Evolutionary conservation across 495 filamentous ascomycete species (phyloP).

Genomic region (Neurospora sp.): DNA sequence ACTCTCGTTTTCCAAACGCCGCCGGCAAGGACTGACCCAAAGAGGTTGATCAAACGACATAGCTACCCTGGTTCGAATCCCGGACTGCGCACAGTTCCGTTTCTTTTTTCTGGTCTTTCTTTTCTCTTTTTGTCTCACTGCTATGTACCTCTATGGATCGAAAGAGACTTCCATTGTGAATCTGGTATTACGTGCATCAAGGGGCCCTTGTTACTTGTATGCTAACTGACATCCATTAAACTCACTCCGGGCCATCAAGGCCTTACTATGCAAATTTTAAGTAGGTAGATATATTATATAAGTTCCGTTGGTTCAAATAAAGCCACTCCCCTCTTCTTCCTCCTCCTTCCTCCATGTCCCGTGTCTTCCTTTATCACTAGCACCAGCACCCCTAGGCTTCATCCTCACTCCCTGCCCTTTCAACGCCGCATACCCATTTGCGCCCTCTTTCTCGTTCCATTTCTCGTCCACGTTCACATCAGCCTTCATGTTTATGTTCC

Average conservation of each 20-base stretch:
- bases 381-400: not conserved
- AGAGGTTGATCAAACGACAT: not conserved
- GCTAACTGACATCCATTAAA: no score
- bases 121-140: not conserved
- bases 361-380: not conserved
- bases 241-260: no score
- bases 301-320: not conserved
- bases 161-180: no score
- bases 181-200: no score
- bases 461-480: not conserved
- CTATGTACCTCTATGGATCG: no score
- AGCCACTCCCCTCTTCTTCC: not conserved
- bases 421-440: not conserved
- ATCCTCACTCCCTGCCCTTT: not conserved
- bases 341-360: not conserved
- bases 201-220: no score
- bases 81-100: not conserved
- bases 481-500: not conserved
- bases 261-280: no score
- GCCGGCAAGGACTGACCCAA: no score
- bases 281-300: not conserved
- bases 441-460: not conserved
- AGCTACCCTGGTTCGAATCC: not conserved
- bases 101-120: not conserved
- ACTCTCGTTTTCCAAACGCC: not conserved